A percentile compares a stretch with the other conserved stretches of the same genome.
Evolutionary conservation across 1,284 basidiomycete genomes (phyloP).

Genomic region (Inonotus obliquus): DNA sequence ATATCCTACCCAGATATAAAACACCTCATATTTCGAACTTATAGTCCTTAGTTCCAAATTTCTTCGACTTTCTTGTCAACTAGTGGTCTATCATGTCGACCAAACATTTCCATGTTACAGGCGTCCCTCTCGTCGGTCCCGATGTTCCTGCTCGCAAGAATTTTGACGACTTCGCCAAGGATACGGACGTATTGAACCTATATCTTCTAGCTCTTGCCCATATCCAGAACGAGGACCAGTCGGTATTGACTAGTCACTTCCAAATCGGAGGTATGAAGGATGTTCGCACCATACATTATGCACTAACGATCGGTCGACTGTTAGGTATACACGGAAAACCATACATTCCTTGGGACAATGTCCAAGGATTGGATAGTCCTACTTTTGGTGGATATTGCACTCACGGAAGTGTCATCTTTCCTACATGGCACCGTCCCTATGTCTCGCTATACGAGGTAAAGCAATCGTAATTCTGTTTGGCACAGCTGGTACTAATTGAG

Average conservation of each 20-base stretch:
- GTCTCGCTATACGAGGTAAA: constrained; percentile 44
- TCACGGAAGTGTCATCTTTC: constrained; percentile 46
- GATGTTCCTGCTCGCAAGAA: constrained; percentile 34
- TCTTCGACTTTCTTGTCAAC: not conserved
- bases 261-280: constrained; percentile 28
- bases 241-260: constrained; percentile 37
- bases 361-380: constrained; percentile 25
- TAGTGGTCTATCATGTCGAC: not conserved
- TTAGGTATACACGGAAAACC: constrained; percentile 47
- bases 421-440: constrained; percentile 51
- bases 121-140: constrained; percentile 4
- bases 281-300: not conserved
- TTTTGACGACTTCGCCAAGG: constrained; percentile 41
- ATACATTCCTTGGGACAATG: constrained; percentile 37
- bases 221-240: constrained; percentile 32
- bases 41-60: not conserved
- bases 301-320: not conserved
- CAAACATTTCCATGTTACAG: constrained; percentile 21
- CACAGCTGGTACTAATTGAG: not conserved
- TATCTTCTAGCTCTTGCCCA: constrained; percentile 42
- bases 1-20: no score
- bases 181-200: constrained; percentile 40
- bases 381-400: constrained; percentile 43
- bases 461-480: not conserved
- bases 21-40: no score